These are phyloP conservation scores for Cryptococcus floricola DNA, from an alignment of 1,284 basidiomycete genomes.

Conservation along the genomic window DNA sequence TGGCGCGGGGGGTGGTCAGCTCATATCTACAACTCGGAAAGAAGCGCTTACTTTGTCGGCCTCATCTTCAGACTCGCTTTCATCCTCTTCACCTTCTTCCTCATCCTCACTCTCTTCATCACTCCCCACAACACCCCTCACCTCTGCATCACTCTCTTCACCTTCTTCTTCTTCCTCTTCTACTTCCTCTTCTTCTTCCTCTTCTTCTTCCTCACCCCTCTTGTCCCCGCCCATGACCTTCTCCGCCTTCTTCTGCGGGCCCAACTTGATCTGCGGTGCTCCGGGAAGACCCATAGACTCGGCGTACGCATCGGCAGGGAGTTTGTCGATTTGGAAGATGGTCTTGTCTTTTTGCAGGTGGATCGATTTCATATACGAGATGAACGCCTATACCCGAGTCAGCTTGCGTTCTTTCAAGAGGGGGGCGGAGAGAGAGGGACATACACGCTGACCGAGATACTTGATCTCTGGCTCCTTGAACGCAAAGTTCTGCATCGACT, in stretches of 20 bases:
- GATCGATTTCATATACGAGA: constrained; percentile 91
- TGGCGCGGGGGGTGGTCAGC: neutral
- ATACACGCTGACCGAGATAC: constrained; percentile 85
- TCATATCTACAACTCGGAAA: no score
- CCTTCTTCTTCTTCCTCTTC: constrained; percentile 15
- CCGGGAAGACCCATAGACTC: constrained; percentile 89
- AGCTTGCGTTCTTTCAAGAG: neutral
- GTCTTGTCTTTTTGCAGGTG: constrained; percentile 91
- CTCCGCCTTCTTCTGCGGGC: constrained; percentile 74
- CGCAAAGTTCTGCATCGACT: constrained; percentile 85
- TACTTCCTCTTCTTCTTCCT: constrained; percentile 12
- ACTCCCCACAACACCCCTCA: constrained; percentile 9
- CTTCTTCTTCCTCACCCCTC: constrained; percentile 22
- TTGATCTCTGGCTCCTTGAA: constrained; percentile 98
- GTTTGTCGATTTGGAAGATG: constrained; percentile 78
- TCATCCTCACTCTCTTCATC: constrained; percentile 32
- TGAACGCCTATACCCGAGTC: constrained; percentile 70
- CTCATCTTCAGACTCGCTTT: constrained; percentile 7
- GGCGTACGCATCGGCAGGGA: constrained; percentile 81
- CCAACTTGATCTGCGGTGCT: constrained; percentile 91
- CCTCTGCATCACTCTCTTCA: constrained; percentile 22
- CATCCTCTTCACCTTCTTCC: constrained; percentile 20
- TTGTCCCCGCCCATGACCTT: constrained; percentile 23
- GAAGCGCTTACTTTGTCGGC: neutral
- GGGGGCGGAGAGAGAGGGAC: constrained; percentile 32